Conservation (phyloP, 108 stramenopile species). For the Asterionellopsis glacialis region DNA sequence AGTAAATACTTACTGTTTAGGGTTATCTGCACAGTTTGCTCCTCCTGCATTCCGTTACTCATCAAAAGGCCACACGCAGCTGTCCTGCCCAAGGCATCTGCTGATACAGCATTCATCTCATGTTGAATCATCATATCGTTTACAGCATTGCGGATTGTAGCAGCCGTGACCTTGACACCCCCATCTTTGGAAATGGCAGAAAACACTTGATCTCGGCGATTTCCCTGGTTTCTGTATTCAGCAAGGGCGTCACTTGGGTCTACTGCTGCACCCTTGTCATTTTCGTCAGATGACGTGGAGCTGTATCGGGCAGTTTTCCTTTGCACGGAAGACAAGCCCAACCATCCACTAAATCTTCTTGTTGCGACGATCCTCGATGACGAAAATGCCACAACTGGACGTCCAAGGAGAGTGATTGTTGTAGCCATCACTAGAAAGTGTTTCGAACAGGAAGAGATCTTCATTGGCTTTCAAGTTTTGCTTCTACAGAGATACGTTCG, state of each 20-base stretch:
- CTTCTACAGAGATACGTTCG: too few relatives aligned
- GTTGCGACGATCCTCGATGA: too few relatives aligned
- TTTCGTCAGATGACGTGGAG: neutral
- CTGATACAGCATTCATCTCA: constrained; percentile 60
- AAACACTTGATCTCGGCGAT: constrained; percentile 76
- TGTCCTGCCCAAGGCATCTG: constrained; percentile 66
- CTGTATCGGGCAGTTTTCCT: constrained; percentile 5
- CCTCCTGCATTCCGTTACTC: constrained; percentile 80
- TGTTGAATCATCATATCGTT: constrained; percentile 84
- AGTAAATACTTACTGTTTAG: constrained; percentile 38
- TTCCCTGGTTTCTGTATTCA: constrained; percentile 59
- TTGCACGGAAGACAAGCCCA: neutral
- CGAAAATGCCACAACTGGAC: too few relatives aligned
- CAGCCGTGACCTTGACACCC: constrained; percentile 75
- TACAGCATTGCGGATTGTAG: constrained; percentile 75
- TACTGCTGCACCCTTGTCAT: neutral
- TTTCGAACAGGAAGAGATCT: too few relatives aligned
- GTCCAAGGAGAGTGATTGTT: too few relatives aligned
- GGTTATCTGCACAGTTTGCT: constrained; percentile 80
- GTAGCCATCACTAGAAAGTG: too few relatives aligned
- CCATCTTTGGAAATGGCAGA: constrained; percentile 75
- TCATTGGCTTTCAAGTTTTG: too few relatives aligned
- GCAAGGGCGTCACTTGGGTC: neutral
- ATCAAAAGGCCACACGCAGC: constrained; percentile 64
- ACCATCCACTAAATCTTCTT: neutral